Evolutionary conservation across 2,329 filamentous ascomycete genomes (phyloP).

Genomic region (Emericellopsis atlantica): DNA sequence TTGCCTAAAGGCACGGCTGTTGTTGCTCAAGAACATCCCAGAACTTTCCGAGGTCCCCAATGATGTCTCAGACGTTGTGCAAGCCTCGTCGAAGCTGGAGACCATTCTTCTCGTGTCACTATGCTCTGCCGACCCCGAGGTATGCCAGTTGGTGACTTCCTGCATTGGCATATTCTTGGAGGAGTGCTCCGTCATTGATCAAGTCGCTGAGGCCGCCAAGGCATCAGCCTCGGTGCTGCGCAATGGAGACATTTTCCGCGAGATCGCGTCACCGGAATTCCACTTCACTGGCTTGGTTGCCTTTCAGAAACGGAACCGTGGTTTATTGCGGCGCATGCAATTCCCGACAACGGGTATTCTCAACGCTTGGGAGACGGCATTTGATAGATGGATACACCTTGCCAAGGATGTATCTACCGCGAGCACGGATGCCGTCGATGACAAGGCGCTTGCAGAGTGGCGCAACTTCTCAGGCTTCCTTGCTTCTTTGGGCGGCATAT

Average conservation of each 20-base stretch:
- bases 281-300: constrained; percentile 57
- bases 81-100: constrained; percentile 43
- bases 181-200: constrained; percentile 43
- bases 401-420: constrained; percentile 50
- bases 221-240: constrained; percentile 39
- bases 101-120: constrained; percentile 50
- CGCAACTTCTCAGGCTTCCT: constrained; percentile 58
- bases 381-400: constrained; percentile 51
- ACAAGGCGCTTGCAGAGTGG: constrained; percentile 49
- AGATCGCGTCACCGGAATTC: constrained; percentile 51
- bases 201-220: constrained; percentile 34
- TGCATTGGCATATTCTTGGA: constrained; percentile 51
- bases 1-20: constrained; percentile 42
- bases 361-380: constrained; percentile 53
- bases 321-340: constrained; percentile 45
- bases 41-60: constrained; percentile 40
- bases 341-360: constrained; percentile 55
- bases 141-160: constrained; percentile 50
- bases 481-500: constrained; percentile 53
- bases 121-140: constrained; percentile 53
- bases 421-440: constrained; percentile 36
- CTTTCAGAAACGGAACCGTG: constrained; percentile 54
- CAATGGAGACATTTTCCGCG: constrained; percentile 47
- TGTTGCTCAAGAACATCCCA: constrained; percentile 35
- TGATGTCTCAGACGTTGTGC: constrained; percentile 40